These are phyloP conservation scores for Suillus tomentosus DNA, from an alignment of 768 basidiomycete genomes.

Conservation along the genomic window DNA sequence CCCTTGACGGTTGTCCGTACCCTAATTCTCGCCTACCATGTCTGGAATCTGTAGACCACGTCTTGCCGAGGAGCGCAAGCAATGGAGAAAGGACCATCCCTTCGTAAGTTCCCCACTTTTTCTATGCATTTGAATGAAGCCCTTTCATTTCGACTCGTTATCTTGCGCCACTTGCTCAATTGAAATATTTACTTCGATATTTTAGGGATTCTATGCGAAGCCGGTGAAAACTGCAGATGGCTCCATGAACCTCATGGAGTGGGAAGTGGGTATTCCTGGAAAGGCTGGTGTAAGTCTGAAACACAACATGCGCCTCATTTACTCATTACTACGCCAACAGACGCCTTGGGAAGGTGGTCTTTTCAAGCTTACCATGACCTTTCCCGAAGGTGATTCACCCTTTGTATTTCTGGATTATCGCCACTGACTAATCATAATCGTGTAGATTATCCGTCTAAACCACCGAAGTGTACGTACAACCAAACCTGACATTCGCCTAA, in stretches of 20 bases:
- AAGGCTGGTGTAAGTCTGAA: conserved; percentile 70
- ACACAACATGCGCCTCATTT: conserved; percentile 14
- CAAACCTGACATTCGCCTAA: conserved; percentile 4
- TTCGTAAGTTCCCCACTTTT: conserved; percentile 64
- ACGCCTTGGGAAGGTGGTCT: conserved; percentile 98
- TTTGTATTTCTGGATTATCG: background rate
- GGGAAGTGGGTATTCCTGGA: conserved; percentile 99
- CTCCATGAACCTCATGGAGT: conserved; percentile 94
- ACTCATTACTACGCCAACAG: conserved; percentile 43
- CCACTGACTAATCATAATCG: conserved; percentile 17
- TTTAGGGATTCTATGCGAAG: conserved; percentile 95
- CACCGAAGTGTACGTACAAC: conserved; percentile 77
- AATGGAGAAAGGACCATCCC: conserved; percentile 98
- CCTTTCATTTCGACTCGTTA: conserved; percentile 12
- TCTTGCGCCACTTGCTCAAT: conserved; percentile 5
- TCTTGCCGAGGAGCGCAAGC: conserved; percentile 95
- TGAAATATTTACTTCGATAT: conserved; percentile 10
- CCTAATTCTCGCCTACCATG: conserved; percentile 43
- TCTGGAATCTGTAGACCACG: conserved; percentile 92
- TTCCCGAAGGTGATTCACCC: conserved; percentile 80
- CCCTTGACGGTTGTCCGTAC: background rate
- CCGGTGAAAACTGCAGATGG: conserved; percentile 90
- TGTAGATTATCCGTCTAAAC: conserved; percentile 92
- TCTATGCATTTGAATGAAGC: conserved; percentile 1
- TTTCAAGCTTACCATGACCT: conserved; percentile 90